Evolutionary conservation across 768 basidiomycete species (phyloP), one percentile per base, ranked within the genome.

Genomic region (Trametes cingulata): DNA sequence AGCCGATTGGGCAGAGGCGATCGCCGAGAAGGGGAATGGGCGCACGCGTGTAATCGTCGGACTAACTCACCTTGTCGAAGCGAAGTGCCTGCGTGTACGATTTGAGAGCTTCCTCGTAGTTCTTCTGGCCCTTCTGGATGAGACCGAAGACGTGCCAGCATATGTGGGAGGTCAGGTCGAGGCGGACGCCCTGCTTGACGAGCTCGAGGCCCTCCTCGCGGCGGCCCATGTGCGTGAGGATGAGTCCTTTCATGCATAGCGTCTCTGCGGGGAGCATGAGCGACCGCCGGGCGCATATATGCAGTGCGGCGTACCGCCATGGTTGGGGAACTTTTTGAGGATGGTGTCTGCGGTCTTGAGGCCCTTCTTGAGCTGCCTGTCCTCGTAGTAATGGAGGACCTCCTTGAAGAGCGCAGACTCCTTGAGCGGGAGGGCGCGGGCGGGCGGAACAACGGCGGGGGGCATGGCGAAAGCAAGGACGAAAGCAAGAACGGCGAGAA

Each of bases 131-230:
- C 73, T 96, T 93, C 72, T 95, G 91, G 20, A 97, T 86, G 68
- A 99, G 88, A 25, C 94, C 97, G 71, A 93, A 91, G 64, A 98
- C 96, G 74, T 99, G 97, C 95, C 97, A 98, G 71, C 88, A 90
- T 70, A 99, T 98, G 69, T 98, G 95, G 19, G 93, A 95, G 33
- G 84, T 87, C 55, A 92, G 75, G 74, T 95, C 92, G 47, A 87
- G 79, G 42, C 85, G 82, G 65, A 93, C 82, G 58, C 94, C 94
- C 67, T 91, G 88, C 78, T 90, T 89, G 65, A 93, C 88, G 45
- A 93, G 82, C 37, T 90, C 87, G 58, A 90, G 78, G 29, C 94
- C 94, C 64, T 94, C 85, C 27, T 89, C 92, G 61, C 86, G 86
- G 70, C 81, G 81, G 50, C 86, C 92, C 84, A 87, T 85, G 70